Percentiles rank a stretch among this genome's conserved stretches.
Evolutionary conservation across 352 stramenopile genomes (phyloP).

Genomic region (Phytopythium boreale): DNA sequence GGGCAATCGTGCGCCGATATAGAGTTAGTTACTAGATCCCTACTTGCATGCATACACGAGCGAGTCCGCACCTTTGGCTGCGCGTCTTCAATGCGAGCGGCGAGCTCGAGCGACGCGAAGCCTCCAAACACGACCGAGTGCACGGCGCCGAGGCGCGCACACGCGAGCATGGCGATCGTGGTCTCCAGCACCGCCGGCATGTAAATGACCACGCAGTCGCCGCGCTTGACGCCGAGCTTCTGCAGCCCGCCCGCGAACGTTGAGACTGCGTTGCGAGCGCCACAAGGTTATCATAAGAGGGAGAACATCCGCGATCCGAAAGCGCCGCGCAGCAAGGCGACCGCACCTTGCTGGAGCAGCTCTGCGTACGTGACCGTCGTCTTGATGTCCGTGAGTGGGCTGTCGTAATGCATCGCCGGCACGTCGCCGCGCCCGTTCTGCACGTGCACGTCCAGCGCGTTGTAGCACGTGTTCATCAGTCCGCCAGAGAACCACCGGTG

Average conservation of each 20-base stretch:
- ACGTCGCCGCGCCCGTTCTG: slow-evolving; percentile 41
- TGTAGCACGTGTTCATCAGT: slow-evolving; percentile 72
- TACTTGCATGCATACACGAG: too few relatives aligned
- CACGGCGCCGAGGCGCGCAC: slow-evolving; percentile 92
- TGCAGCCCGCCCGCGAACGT: slow-evolving; percentile 59
- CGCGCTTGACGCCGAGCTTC: slow-evolving; percentile 60
- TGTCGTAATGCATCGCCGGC: slow-evolving; percentile 56
- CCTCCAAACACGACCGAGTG: slow-evolving; percentile 93
- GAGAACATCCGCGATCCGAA: background rate
- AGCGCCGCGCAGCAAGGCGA: background rate
- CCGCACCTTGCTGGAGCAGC: slow-evolving; percentile 54
- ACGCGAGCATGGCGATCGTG: slow-evolving; percentile 97
- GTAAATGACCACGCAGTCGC: slow-evolving; percentile 95
- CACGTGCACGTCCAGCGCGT: slow-evolving; percentile 59
- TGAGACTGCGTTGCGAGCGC: slow-evolving; percentile 25
- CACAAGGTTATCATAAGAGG: too few relatives aligned
- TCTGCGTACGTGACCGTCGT: slow-evolving; percentile 68
- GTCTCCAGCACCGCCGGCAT: slow-evolving; percentile 97
- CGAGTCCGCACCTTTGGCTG: slow-evolving; percentile 43
- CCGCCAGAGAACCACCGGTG: slow-evolving; percentile 52
- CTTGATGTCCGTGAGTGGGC: slow-evolving; percentile 54
- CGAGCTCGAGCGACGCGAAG: slow-evolving; percentile 83
- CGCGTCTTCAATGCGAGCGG: slow-evolving; percentile 76
- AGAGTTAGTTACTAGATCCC: too few relatives aligned
- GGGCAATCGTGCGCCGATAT: too few relatives aligned